phyloP scores from a whole-genome alignment of 2,329 filamentous ascomycete genomes.

The Aspergillus sp. region DNA sequence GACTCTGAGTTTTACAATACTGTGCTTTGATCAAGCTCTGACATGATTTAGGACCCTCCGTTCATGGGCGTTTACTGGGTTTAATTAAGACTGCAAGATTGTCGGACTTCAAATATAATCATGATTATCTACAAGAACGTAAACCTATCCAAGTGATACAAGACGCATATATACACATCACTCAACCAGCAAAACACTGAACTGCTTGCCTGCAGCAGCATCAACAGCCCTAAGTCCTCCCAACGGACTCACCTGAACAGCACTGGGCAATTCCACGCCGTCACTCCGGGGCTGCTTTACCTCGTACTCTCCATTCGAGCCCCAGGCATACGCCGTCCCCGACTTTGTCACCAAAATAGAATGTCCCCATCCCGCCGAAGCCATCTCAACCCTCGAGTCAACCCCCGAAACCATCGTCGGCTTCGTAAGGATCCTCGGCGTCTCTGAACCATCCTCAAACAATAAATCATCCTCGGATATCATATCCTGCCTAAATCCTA shows the following conservation, averaged over 20 bases:
- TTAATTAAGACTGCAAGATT: background rate
- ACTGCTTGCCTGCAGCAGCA: conserved; percentile 77
- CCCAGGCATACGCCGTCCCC: conserved; percentile 72
- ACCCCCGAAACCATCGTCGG: conserved; percentile 7
- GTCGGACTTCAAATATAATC: background rate
- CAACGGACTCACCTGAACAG: conserved; percentile 70
- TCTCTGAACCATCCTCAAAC: conserved; percentile 5
- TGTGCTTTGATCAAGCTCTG: background rate
- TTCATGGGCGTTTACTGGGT: background rate
- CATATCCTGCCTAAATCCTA: conserved; percentile 9
- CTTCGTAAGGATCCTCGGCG: conserved; percentile 14
- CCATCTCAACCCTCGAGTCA: background rate
- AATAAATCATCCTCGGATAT: conserved; percentile 1
- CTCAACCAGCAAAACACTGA: conserved; percentile 25
- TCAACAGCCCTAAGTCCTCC: conserved; percentile 68
- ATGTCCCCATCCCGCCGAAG: conserved; percentile 55
- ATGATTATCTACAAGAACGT: background rate
- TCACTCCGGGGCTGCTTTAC: conserved; percentile 37
- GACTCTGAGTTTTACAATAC: background rate
- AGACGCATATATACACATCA: background rate
- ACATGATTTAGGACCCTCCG: background rate
- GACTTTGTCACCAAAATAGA: conserved; percentile 68
- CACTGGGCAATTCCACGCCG: conserved; percentile 62
- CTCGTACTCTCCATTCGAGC: conserved; percentile 77
- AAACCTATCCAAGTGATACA: too few species aligned